Evolutionary conservation across 768 basidiomycete species (phyloP), one percentile per base, ranked within the genome.

Genomic region (Phaeolepiota aurea): DNA sequence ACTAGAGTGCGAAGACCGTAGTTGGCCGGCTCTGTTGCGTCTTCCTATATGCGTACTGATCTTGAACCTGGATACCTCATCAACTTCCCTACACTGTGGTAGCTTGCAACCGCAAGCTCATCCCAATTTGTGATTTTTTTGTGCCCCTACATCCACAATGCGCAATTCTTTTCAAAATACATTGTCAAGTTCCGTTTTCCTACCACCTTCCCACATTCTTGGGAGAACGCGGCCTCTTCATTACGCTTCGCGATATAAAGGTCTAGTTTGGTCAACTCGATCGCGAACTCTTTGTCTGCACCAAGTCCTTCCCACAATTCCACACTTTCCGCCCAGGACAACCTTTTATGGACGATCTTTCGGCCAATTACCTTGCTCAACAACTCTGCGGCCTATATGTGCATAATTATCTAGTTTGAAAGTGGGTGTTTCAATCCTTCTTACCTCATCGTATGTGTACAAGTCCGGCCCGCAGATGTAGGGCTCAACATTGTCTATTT

Each of bases 391-490:
- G 49, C 51, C 61, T 60, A 32, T 15, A 15, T n/a, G n/a, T n/a
- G n/a, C n/a, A n/a, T n/a, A n/a, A n/a, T n/a, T n/a, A n/a, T n/a
- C n/a, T n/a, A n/a, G n/a, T n/a, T n/a, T n/a, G n/a, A n/a, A n/a
- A n/a, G n/a, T n/a, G n/a, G n/a, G n/a, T n/a, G n/a, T n/a, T n/a
- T n/a, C n/a, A n/a, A n/a, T n/a, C n/a, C n/a, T n/a, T 28, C 25
- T n/a, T n/a, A 62, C 64, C 48, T 63, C 49, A 41, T 60, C 56
- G 21, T 61, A 62, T 4, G 49, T 48, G 5, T 52, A 48, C 3
- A 60, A 32, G 10, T 62, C 56, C 0, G 63, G 61, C 3, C 65
- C 64, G 20, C 64, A 46, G 5, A 67, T 50, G 22, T 55, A 49
- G 12, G 48, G 49, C 12, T 62, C 57, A 2, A 42, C 53, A 30